A percentile compares a stretch with the other conserved stretches of the same genome.
Conservation (phyloP, 2,329 filamentous ascomycete genomes). For the Sordariomycetes sp. region DNA sequence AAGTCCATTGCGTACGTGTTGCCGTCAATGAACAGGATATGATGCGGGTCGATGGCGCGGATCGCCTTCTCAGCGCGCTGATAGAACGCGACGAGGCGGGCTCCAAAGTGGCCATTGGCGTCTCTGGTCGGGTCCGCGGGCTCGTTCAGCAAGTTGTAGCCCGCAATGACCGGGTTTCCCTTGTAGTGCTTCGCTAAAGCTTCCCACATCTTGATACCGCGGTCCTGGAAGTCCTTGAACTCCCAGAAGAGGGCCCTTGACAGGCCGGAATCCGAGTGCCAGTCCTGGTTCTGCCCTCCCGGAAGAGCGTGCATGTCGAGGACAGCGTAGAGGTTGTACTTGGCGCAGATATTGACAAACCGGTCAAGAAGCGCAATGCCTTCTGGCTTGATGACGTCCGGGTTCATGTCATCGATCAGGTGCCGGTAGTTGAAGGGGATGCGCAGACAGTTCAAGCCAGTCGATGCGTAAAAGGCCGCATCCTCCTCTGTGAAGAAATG, state of each 20-base stretch:
- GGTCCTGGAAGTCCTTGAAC: slow-evolving; percentile 35
- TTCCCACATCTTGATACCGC: slow-evolving; percentile 32
- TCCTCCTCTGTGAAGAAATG: slow-evolving; percentile 52
- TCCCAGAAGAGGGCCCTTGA: slow-evolving; percentile 34
- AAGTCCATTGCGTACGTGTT: slow-evolving; percentile 47
- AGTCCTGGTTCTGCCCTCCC: slow-evolving; percentile 37
- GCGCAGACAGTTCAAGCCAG: slow-evolving; percentile 49
- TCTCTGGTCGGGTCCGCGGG: slow-evolving; percentile 19
- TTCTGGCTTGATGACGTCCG: slow-evolving; percentile 32
- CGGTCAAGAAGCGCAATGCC: slow-evolving; percentile 41
- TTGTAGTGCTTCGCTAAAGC: slow-evolving; percentile 30
- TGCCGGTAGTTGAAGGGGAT: slow-evolving; percentile 54
- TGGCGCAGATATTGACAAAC: slow-evolving; percentile 33
- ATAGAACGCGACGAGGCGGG: slow-evolving; percentile 28
- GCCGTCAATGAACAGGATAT: slow-evolving; percentile 41
- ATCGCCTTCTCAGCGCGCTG: slow-evolving; percentile 27
- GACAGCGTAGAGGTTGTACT: slow-evolving; percentile 32
- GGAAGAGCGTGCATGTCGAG: slow-evolving; percentile 34
- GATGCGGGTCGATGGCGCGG: slow-evolving; percentile 31
- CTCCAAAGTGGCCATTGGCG: slow-evolving; percentile 9
- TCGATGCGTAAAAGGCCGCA: slow-evolving; percentile 44
- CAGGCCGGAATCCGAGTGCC: slow-evolving; percentile 31
- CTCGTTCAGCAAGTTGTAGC: slow-evolving; percentile 27
- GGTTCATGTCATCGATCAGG: slow-evolving; percentile 43
- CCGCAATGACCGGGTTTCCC: slow-evolving; percentile 29